Conservation (phyloP, 2,329 filamentous ascomycete genomes). For the Neonectria punicea region DNA sequence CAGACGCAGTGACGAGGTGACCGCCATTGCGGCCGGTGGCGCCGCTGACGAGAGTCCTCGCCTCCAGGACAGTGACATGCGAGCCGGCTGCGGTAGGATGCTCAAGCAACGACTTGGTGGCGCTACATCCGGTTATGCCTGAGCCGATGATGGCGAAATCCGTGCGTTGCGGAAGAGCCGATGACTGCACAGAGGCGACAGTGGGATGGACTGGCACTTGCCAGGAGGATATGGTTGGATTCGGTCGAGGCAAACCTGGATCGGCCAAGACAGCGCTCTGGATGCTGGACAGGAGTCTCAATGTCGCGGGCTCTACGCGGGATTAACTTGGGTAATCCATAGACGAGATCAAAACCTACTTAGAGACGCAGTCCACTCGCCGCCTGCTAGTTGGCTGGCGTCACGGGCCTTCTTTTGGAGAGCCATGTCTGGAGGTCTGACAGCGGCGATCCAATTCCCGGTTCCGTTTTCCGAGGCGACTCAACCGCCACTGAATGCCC, state of each 20-base stretch:
- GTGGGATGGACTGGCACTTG: slow-evolving; percentile 39
- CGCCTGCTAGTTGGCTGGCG: background rate
- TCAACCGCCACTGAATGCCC: background rate
- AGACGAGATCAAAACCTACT: background rate
- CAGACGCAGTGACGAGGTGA: slow-evolving; percentile 45
- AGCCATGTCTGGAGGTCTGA: background rate
- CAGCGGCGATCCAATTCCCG: background rate
- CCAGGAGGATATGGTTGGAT: slow-evolving; percentile 42
- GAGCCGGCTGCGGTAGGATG: slow-evolving; percentile 4
- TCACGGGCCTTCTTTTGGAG: background rate
- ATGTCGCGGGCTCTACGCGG: slow-evolving; percentile 10
- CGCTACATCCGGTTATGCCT: slow-evolving; percentile 45
- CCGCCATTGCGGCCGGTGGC: slow-evolving; percentile 48
- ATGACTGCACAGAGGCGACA: slow-evolving; percentile 37
- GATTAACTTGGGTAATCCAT: background rate
- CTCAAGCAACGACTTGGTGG: slow-evolving; percentile 40
- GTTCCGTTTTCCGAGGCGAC: background rate
- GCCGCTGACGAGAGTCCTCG: slow-evolving; percentile 42
- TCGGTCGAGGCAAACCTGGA: slow-evolving; percentile 37
- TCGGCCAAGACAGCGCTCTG: slow-evolving; percentile 25
- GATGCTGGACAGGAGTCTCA: slow-evolving; percentile 12
- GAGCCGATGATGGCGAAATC: slow-evolving; percentile 46
- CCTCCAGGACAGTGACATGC: slow-evolving; percentile 41
- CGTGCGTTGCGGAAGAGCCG: slow-evolving; percentile 27
- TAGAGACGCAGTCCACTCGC: background rate